Conservation (phyloP, 495 filamentous ascomycete genomes). For the Polyplosphaeria fusca region DNA sequence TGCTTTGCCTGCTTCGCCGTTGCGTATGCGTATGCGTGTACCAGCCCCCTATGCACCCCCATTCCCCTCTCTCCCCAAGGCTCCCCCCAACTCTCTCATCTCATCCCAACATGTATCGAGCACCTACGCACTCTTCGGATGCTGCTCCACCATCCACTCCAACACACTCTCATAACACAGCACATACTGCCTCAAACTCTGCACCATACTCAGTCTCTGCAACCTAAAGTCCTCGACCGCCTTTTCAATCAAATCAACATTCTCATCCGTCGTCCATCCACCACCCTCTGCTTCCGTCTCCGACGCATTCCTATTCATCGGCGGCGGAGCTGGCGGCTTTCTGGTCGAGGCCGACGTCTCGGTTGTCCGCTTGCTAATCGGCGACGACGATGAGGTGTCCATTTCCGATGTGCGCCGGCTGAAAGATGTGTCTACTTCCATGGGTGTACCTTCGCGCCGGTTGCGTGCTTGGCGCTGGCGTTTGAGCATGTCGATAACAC, state of each 20-base stretch:
- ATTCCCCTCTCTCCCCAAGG: too few relatives aligned
- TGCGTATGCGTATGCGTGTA: too few relatives aligned
- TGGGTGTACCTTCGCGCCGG: slow-evolving; percentile 31
- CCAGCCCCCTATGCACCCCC: too few relatives aligned
- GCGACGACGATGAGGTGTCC: too few relatives aligned
- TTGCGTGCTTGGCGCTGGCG: slow-evolving; percentile 54
- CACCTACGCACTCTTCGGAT: slow-evolving; percentile 22
- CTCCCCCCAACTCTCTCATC: too few relatives aligned
- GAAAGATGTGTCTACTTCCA: slow-evolving; percentile 46
- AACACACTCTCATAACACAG: slow-evolving; percentile 93
- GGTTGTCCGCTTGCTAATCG: too few relatives aligned
- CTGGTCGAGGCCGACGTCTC: too few relatives aligned
- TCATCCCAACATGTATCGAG: too few relatives aligned
- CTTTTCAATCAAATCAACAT: slow-evolving; percentile 73
- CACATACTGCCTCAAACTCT: slow-evolving; percentile 90
- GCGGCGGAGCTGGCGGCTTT: background rate
- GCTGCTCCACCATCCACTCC: slow-evolving; percentile 71
- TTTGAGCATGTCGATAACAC: slow-evolving; percentile 89
- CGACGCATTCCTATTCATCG: background rate
- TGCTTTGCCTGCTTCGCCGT: too few relatives aligned
- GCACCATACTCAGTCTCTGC: slow-evolving; percentile 94
- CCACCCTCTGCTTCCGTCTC: slow-evolving; percentile 38
- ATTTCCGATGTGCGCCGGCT: too few relatives aligned
- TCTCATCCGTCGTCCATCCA: slow-evolving; percentile 54
- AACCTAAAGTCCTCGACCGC: slow-evolving; percentile 85